Base-by-base conservation (phyloP, 148 eudicot genomes). In the Tetragonia tetragonoides region DNA sequence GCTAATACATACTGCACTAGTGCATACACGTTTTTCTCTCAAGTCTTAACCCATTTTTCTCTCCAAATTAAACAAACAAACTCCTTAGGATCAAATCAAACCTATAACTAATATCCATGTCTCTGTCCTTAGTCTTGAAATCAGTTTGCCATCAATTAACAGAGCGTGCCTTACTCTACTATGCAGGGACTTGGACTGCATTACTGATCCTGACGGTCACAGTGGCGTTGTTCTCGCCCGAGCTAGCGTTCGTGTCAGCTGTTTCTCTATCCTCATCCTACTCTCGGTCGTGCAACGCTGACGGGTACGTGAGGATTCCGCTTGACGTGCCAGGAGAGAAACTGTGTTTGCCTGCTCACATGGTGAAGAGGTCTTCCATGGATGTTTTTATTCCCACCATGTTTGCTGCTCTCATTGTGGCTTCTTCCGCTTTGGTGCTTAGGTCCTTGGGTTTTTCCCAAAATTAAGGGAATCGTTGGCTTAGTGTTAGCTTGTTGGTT, bases 351-450 rank as follows among this genome's bases (percentile, higher is more conserved):
- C 85, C 87, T 44, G 77, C 81, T 9, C 42, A 74, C 64, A 66
- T 70, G 77, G 78, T 83, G 79, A 82, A 75, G 80, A 77, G 87
- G 46, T 85, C 87, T 11, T 39, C 73, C 8, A 20, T 77, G 2
- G 85, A 85, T 69, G 47, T 85, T 53, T 74, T 85, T 44, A 85
- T 85, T 2, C 87, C 87, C 5, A 80, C 81, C 6, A 42, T 83
- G 65, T 85, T 85, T 71, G 83, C 87, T 34, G 83, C 77, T 51
- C 81, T 85, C 6, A 74, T 83, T 76, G 87, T 85, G 11, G 79
- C 83, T 69, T 77, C 72, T 77, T 83, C 87, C 60, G 81, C 83
- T 39, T 56, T 83, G 73, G 37, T 83, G 53, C 85, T 85, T 62
- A 85, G 79, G 61, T 75, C 81, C 68, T 65, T 83, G 16, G 80